A percentile compares a stretch with the other conserved stretches of the same genome.
Conservation (phyloP, 805 yeast species). For the Ogataea nakhonphanomensis region DNA sequence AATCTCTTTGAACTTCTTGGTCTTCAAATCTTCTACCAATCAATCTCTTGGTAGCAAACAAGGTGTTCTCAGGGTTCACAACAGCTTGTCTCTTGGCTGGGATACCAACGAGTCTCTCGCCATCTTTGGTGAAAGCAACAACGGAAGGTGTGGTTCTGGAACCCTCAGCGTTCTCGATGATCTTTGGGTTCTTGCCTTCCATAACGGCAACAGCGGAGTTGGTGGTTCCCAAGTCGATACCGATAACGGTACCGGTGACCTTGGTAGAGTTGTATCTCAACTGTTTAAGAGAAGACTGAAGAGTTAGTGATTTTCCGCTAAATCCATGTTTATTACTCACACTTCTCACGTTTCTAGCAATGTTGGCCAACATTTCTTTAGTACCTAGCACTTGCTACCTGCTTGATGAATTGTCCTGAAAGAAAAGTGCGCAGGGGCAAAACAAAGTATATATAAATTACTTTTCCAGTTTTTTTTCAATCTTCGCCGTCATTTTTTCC, state of each 20-base stretch:
- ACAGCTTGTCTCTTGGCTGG: slow-evolving; percentile 77
- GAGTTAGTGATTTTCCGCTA: slow-evolving; percentile 4
- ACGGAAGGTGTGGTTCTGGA: slow-evolving; percentile 77
- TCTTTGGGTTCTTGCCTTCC: slow-evolving; percentile 58
- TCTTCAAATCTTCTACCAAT: slow-evolving; percentile 73
- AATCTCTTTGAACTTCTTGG: slow-evolving; percentile 66
- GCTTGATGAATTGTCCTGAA: slow-evolving; percentile 4
- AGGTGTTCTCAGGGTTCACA: slow-evolving; percentile 72
- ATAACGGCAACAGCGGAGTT: slow-evolving; percentile 82
- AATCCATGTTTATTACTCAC: slow-evolving; percentile 19
- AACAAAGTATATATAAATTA: slow-evolving; percentile 1
- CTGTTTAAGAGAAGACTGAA: slow-evolving; percentile 24
- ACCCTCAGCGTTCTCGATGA: slow-evolving; percentile 76
- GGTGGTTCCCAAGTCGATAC: slow-evolving; percentile 83
- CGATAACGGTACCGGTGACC: slow-evolving; percentile 52
- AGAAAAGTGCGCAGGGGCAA: slow-evolving; percentile 2
- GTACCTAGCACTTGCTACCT: slow-evolving; percentile 8
- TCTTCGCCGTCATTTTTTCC: slow-evolving; percentile 12
- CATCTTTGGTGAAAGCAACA: slow-evolving; percentile 58
- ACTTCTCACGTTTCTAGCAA: slow-evolving; percentile 33
- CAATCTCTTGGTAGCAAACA: slow-evolving; percentile 77
- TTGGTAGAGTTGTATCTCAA: slow-evolving; percentile 35
- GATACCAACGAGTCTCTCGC: slow-evolving; percentile 54
- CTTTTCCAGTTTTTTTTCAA: slow-evolving; percentile 5
- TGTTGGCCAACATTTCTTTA: slow-evolving; percentile 30